Evolutionary conservation across 257 asterid species (phyloP), one percentile per base, ranked within the genome.

Genomic region (Salvia rosmarinus): DNA sequence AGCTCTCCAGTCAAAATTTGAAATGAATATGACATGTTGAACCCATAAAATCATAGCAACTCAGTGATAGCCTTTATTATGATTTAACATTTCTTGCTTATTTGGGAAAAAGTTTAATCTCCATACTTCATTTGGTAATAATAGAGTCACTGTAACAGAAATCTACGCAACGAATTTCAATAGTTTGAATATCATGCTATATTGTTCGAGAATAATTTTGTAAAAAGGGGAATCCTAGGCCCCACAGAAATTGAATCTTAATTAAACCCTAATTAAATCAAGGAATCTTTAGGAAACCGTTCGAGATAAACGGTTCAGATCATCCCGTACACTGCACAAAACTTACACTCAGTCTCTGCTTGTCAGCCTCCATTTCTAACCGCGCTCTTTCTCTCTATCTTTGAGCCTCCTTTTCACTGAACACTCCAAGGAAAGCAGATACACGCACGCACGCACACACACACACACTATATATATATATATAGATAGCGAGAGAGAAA

Each of bases 181-280:
- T 25, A 25, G 30, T 25, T 25, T 25, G 30, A 25, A 25, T 25
- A 25, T 25, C 30, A 1, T 25, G 2, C 30, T 25, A 25, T 25
- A 25, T 25, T 25, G 30, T 25, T 25, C 3, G 30, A 25, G 30
- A 25, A 25, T 3, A 25, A 25, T 25, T 25, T 49, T 39, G 23
- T n/a, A 17, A 19, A 43, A 44, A 19, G 47, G 30, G 5, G 1
- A 57, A 70, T 16, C 50, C 13, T 0, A 60, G 79, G 74, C 59
- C 80, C 82, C 76, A 79, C 78, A 47, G 51, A 68, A 35, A 56
- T 42, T 21, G 78, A 80, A 83, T 81, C 80, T 74, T 68, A 63
- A 71, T 78, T 60, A 81, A 78, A 81, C 83, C 87, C 87, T 83
- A 80, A 67, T 50, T 66, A 80, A 73, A 43, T 43, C 64, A 40